Percentiles rank a stretch among this genome's conserved stretches.
Conservation (phyloP, 306 rosid genomes). For the Pterocarpus santalinus region DNA sequence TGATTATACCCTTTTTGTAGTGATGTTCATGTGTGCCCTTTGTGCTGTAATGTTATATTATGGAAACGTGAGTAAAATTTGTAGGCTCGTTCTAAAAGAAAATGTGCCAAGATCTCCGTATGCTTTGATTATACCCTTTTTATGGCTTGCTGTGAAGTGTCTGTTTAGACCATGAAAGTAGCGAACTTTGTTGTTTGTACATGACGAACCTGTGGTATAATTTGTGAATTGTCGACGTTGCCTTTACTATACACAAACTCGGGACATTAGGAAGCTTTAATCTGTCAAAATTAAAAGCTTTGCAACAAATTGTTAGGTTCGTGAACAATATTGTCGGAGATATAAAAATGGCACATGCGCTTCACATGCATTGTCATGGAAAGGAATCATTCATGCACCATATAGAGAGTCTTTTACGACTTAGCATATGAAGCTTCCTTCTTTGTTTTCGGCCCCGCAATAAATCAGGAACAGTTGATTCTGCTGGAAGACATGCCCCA, state of each 20-base stretch:
- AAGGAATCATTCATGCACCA: slow-evolving; percentile 37
- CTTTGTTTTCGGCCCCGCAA: slow-evolving; percentile 2
- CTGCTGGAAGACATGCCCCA: slow-evolving; percentile 36
- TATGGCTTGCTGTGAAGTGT: too few relatives aligned
- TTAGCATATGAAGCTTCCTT: slow-evolving; percentile 39
- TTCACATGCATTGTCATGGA: slow-evolving; percentile 44
- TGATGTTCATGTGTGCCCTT: slow-evolving; percentile 50
- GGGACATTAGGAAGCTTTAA: not conserved
- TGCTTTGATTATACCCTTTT: not conserved
- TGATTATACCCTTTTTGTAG: slow-evolving; percentile 8
- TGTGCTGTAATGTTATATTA: slow-evolving; percentile 58
- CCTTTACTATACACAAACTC: not conserved
- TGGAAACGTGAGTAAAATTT: slow-evolving; percentile 55
- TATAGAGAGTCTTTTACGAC: not conserved
- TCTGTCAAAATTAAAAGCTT: slow-evolving; percentile 5
- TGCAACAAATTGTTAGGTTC: not conserved
- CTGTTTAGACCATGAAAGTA: too few relatives aligned
- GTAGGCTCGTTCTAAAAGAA: slow-evolving; percentile 32
- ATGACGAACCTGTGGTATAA: not conserved
- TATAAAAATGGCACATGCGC: slow-evolving; percentile 33
- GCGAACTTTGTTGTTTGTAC: not conserved
- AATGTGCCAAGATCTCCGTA: not conserved
- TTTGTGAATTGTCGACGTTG: slow-evolving; percentile 29
- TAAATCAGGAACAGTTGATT: slow-evolving; percentile 14
- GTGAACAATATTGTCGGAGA: slow-evolving; percentile 25